Evolutionary conservation across 2,329 filamentous ascomycete genomes (phyloP).

Genomic region (Ceratocystis harringtonii): DNA sequence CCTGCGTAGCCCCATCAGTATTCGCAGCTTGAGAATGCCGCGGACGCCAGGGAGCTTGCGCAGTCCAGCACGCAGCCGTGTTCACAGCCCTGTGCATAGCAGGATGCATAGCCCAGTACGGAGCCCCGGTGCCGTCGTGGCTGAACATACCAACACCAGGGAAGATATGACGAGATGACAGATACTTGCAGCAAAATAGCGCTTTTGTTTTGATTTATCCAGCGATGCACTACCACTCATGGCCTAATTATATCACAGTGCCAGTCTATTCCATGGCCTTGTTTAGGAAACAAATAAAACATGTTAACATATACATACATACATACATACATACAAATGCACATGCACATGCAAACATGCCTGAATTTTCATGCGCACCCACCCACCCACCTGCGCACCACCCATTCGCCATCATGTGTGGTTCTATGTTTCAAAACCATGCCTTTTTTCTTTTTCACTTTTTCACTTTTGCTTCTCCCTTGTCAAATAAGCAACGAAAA

Average conservation of each 20-base stretch:
- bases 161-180: conserved; percentile 7
- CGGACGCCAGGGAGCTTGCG: conserved; percentile 11
- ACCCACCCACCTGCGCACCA: not conserved
- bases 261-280: not conserved
- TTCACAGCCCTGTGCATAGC: conserved; percentile 2
- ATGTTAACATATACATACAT: not conserved
- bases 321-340: not conserved
- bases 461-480: not conserved
- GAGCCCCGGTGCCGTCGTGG: not conserved
- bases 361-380: not conserved
- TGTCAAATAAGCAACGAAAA: not conserved
- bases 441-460: not conserved
- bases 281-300: not conserved
- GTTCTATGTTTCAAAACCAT: too few species aligned
- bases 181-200: not conserved
- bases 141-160: not conserved
- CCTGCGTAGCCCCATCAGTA: conserved; percentile 13
- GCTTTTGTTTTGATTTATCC: not conserved
- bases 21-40: conserved; percentile 12
- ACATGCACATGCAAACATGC: not conserved
- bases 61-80: conserved; percentile 4
- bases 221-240: not conserved
- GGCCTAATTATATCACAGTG: not conserved
- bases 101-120: conserved; percentile 3
- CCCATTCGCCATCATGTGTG: too few species aligned